phyloP scores from a whole-genome alignment of 164 flowering plant species.

The Aristolochia contorta region DNA sequence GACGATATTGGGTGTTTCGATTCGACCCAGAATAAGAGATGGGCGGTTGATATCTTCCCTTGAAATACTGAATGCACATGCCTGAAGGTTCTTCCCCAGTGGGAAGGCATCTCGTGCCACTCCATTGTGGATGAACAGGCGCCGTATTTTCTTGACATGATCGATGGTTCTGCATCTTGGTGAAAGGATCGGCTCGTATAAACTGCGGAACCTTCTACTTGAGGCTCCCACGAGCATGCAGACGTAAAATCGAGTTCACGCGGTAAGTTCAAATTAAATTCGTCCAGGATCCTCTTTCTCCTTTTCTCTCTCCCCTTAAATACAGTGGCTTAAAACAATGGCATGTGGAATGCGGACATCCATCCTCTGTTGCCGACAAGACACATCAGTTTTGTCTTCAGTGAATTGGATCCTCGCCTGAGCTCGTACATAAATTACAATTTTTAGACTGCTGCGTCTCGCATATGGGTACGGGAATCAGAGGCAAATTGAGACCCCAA shows the following conservation, averaged over 20 bases:
- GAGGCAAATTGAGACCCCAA: too few relatives aligned
- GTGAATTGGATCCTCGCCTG: too few relatives aligned
- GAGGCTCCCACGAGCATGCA: not conserved
- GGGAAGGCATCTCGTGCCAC: constrained; percentile 14
- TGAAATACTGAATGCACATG: constrained; percentile 1
- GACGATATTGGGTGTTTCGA: constrained; percentile 6
- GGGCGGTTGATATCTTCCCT: constrained; percentile 6
- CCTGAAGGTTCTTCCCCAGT: constrained; percentile 15
- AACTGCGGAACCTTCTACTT: not conserved
- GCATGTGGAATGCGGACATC: too few relatives aligned
- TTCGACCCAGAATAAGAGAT: constrained; percentile 14
- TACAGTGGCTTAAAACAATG: too few relatives aligned
- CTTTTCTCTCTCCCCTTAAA: too few relatives aligned
- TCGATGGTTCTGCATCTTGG: constrained; percentile 6
- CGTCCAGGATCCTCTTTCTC: not conserved
- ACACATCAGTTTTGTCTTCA: too few relatives aligned
- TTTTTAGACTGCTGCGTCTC: too few relatives aligned
- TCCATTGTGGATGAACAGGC: constrained; percentile 18
- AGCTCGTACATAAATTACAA: too few relatives aligned
- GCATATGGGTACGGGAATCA: too few relatives aligned
- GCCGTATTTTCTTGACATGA: constrained; percentile 19
- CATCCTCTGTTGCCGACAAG: too few relatives aligned
- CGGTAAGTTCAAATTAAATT: not conserved
- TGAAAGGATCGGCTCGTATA: not conserved
- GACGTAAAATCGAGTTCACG: not conserved